These are phyloP conservation scores for Aspergillus olivimuriae DNA, from an alignment of 495 filamentous ascomycete species.

Conservation along the genomic window DNA sequence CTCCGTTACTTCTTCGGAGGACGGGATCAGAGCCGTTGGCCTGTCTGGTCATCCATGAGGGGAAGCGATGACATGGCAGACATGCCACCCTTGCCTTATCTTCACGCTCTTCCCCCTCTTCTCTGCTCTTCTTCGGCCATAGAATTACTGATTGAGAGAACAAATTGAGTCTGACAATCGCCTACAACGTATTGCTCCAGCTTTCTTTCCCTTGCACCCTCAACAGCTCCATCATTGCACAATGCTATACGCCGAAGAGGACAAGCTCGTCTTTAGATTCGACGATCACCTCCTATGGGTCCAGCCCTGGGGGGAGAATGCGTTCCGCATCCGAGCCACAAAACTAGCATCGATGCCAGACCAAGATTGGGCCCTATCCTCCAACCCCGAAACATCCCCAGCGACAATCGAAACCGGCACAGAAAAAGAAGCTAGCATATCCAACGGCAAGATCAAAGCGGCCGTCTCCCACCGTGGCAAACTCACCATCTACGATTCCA, in stretches of 20 bases:
- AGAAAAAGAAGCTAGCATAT: conserved; percentile 34
- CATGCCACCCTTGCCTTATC: not conserved
- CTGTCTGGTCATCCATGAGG: not conserved
- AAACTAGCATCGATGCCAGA: conserved; percentile 40
- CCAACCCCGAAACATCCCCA: conserved; percentile 13
- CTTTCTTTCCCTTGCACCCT: not conserved
- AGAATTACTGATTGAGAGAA: too few relatives aligned
- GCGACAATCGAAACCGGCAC: conserved; percentile 18
- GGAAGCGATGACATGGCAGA: not conserved
- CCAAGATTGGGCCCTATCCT: conserved; percentile 47
- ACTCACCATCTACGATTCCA: conserved; percentile 41
- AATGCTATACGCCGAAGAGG: conserved; percentile 38
- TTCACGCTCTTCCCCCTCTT: too few relatives aligned
- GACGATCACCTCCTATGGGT: conserved; percentile 51
- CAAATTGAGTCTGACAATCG: not conserved
- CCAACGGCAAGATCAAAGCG: conserved; percentile 47
- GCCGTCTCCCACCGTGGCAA: conserved; percentile 41
- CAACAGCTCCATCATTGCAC: conserved; percentile 4
- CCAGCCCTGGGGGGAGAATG: conserved; percentile 49
- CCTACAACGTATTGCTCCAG: not conserved
- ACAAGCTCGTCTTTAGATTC: conserved; percentile 40
- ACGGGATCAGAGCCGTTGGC: not conserved
- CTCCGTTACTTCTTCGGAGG: too few relatives aligned
- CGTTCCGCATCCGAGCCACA: conserved; percentile 48
- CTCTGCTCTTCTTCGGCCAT: too few relatives aligned